Base-by-base conservation (phyloP, 78 protist genomes). In the Dictyostelium citrinum region DNA sequence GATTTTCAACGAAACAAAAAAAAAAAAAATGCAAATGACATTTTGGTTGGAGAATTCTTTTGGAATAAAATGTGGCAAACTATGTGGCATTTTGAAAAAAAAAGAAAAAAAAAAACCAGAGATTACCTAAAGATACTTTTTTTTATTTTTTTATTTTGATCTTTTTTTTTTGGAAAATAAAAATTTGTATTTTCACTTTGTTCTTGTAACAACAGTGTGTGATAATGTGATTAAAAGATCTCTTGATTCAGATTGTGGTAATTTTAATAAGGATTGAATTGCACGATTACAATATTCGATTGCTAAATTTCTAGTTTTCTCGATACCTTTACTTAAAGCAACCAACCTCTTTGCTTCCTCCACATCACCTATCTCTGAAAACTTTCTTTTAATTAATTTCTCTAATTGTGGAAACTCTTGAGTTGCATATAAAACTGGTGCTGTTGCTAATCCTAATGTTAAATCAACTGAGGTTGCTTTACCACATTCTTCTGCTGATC, bases 391-490 rank as follows among this genome's bases (percentile, higher is more conserved):
- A 35, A 98, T 96, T 46, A 97, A 29, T 29, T 17, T 82, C 27
- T 49, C 78, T 29, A 98, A 84, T 74, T 96, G 97, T 20, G 98
- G 97, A 41, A 17, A 72, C 27, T 92, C 84, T 78, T 97, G 91
- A 11, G 95, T 80, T 20, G 99, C 98, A 75, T 84, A 97, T 33
- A 97, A 91, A 24, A 97, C 96, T 24, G 98, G 98, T 24, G 98
- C 98, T 31, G 99, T 98, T 60, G 97, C 97, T 11, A 97, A 91
- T 0, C 98, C 98, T 37, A 64, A 64, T 29, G 6, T 14, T 35
- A 97, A 39, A 84, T 96, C 98, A 16, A 80, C 96, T 20, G 77
- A 31, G 8, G 91, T 61, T 4, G 98, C 98, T 94, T 98, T 98
- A 55, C 99, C 99, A 35, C 96, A 45, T 33, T 29, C 70, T 68